Conservation (phyloP, 345 rosid genomes). For the Eucalyptus shirleyi region DNA sequence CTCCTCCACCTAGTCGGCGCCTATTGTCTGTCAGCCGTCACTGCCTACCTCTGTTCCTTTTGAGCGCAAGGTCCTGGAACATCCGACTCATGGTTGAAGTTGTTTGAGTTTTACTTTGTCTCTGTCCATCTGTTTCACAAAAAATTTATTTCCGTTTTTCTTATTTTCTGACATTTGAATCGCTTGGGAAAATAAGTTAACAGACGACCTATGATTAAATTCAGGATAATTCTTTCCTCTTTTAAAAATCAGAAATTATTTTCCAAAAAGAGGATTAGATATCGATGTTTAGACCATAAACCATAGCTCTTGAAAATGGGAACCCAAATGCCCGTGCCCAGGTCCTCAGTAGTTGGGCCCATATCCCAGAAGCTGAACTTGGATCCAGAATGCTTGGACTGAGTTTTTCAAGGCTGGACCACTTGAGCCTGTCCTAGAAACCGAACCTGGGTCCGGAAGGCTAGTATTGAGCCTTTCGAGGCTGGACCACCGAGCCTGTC, state of each 20-base stretch:
- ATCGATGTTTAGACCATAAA: rapidly evolving
- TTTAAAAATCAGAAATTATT: no score
- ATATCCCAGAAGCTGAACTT: background rate
- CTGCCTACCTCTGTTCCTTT: background rate
- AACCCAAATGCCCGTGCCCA: rapidly evolving
- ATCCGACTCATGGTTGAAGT: background rate
- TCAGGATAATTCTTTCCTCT: no score
- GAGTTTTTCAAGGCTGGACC: background rate
- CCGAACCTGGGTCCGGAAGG: background rate
- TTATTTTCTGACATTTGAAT: no score
- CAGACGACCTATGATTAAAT: rapidly evolving
- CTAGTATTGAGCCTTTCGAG: background rate
- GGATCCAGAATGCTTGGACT: background rate
- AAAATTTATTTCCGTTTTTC: no score
- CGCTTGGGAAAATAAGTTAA: background rate
- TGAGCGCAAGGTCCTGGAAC: background rate
- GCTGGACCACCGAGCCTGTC: background rate
- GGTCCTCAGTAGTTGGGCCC: background rate
- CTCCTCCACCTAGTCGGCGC: background rate
- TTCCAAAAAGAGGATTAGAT: background rate
- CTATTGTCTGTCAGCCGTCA: background rate
- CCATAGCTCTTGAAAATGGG: rapidly evolving
- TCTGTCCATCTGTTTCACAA: rapidly evolving
- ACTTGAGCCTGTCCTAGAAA: no score
- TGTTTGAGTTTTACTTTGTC: background rate